These are phyloP conservation scores for Tetracentron sinense DNA, from an alignment of 164 flowering plant genomes.

Conservation along the genomic window DNA sequence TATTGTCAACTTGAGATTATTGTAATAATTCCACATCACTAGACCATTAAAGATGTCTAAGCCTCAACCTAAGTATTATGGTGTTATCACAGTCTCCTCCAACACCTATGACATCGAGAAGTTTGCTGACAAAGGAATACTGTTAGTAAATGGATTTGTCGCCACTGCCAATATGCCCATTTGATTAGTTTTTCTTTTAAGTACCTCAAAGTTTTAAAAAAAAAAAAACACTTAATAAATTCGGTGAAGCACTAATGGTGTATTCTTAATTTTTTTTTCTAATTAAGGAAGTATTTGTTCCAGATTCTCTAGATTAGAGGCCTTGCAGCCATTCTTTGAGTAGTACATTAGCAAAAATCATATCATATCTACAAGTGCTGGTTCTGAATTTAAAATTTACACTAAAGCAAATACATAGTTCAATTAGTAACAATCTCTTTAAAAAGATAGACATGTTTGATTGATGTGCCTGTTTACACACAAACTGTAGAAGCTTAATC, in stretches of 20 bases:
- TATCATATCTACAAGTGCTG: constrained; percentile 1
- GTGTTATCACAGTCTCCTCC: constrained; percentile 23
- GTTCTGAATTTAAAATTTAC: too few species aligned
- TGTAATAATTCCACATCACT: constrained; percentile 35
- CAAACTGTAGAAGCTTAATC: constrained; percentile 10
- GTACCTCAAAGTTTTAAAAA: not conserved
- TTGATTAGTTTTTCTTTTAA: constrained; percentile 15
- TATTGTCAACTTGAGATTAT: constrained; percentile 28
- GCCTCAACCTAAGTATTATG: constrained; percentile 17
- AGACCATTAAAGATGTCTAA: constrained; percentile 33
- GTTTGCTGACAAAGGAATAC: constrained; percentile 40
- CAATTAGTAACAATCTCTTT: constrained; percentile 15
- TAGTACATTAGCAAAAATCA: not conserved
- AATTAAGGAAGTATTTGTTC: constrained; percentile 12
- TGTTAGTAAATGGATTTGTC: constrained; percentile 41
- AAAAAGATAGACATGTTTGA: constrained; percentile 17
- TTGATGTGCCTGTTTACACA: not conserved
- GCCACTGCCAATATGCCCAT: constrained; percentile 21
- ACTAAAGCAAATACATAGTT: too few species aligned
- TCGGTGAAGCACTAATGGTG: constrained; percentile 15
- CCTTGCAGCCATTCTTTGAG: constrained; percentile 15
- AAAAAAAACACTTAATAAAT: not conserved
- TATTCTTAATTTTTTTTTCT: too few species aligned
- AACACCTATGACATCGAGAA: constrained; percentile 28
- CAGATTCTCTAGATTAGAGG: constrained; percentile 20